These are phyloP conservation scores for Neoboletus magnificus DNA, from an alignment of 768 basidiomycete species.

Conservation along the genomic window DNA sequence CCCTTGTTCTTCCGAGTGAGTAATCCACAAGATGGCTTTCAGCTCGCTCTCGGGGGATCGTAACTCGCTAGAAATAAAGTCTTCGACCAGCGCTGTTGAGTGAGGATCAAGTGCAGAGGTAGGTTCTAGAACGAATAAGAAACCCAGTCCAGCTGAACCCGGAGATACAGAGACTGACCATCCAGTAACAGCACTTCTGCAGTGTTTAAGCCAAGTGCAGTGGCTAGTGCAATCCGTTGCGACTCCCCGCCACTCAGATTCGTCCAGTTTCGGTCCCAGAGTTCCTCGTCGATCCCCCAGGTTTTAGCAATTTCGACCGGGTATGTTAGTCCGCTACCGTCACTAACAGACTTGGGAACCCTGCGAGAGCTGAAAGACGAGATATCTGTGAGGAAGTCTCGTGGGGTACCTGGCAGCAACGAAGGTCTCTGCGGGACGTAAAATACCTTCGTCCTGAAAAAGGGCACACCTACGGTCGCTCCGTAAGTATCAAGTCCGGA, in stretches of 20 bases:
- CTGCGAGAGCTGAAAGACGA: slow-evolving; percentile 48
- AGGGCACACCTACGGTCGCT: slow-evolving; percentile 60
- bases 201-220: slow-evolving; percentile 66
- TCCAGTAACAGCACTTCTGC: slow-evolving; percentile 80
- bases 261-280: slow-evolving; percentile 81
- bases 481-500: background rate
- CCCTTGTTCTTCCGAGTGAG: slow-evolving; percentile 81
- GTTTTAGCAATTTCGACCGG: slow-evolving; percentile 52
- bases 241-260: slow-evolving; percentile 83
- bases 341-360: slow-evolving; percentile 20
- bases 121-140: slow-evolving; percentile 55
- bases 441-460: slow-evolving; percentile 72
- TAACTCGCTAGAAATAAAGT: slow-evolving; percentile 52
- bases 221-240: slow-evolving; percentile 77
- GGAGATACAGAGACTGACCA: slow-evolving; percentile 44
- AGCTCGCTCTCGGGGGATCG: slow-evolving; percentile 45
- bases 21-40: slow-evolving; percentile 84
- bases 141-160: background rate
- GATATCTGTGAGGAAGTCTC: slow-evolving; percentile 62
- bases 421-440: slow-evolving; percentile 90
- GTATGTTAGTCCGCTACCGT: slow-evolving; percentile 28
- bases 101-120: slow-evolving; percentile 82
- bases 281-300: slow-evolving; percentile 64
- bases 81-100: slow-evolving; percentile 65
- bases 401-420: slow-evolving; percentile 77